Conservation (phyloP, 495 filamentous ascomycete species). For the Talaromyces stipitatus region DNA sequence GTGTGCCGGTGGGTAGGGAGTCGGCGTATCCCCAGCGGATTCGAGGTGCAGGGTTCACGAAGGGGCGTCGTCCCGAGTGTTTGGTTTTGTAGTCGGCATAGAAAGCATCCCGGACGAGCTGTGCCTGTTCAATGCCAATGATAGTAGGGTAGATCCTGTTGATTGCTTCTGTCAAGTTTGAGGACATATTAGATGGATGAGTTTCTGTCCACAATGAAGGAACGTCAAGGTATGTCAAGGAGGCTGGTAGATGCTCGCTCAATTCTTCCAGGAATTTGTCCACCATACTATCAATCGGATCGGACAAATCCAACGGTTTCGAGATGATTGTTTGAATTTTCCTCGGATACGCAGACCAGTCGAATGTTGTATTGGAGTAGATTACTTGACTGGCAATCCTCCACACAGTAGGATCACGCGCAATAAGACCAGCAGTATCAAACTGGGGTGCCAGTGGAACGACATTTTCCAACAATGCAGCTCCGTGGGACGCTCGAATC, state of each 20-base stretch:
- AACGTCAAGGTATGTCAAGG: constrained; percentile 25
- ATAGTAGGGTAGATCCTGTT: constrained; percentile 43
- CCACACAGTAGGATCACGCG: constrained; percentile 41
- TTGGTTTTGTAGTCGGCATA: constrained; percentile 43
- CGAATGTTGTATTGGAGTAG: constrained; percentile 39
- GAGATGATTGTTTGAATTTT: not conserved
- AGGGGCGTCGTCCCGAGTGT: constrained; percentile 40
- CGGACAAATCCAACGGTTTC: not conserved
- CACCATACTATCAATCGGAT: not conserved
- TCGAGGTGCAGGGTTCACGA: constrained; percentile 47
- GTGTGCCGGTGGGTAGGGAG: constrained; percentile 7
- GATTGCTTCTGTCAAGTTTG: constrained; percentile 20
- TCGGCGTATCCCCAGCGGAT: constrained; percentile 51
- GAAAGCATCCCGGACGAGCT: constrained; percentile 39
- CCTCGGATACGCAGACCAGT: constrained; percentile 8
- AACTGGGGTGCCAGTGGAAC: constrained; percentile 36
- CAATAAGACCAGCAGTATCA: constrained; percentile 42
- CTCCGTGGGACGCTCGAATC: constrained; percentile 17
- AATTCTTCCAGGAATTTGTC: not conserved
- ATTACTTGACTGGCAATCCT: constrained; percentile 28
- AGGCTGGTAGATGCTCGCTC: constrained; percentile 6
- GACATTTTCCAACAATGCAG: constrained; percentile 20
- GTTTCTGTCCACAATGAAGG: constrained; percentile 30
- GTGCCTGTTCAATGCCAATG: constrained; percentile 44
- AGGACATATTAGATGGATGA: constrained; percentile 19